A percentile compares a stretch with the other conserved stretches of the same genome.
Conservation (phyloP, 1,139 yeast genomes). For the Hemisphaericaspora lyxosophila region DNA sequence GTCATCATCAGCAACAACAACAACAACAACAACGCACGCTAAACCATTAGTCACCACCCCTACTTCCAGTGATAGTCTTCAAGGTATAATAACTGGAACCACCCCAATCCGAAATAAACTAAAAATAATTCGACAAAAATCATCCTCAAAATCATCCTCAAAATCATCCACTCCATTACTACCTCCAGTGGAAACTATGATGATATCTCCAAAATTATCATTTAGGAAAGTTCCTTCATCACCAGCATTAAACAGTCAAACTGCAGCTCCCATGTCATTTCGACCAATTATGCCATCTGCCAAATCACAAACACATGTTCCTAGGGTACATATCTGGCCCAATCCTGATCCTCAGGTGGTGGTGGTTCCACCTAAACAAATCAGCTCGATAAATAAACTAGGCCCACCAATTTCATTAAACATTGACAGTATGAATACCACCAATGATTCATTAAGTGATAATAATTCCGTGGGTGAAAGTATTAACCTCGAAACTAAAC, state of each 20-base stretch:
- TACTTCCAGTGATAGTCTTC: constrained; percentile 11
- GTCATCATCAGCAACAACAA: constrained; percentile 15
- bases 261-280: background rate
- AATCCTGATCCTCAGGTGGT: constrained; percentile 1
- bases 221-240: constrained; percentile 4
- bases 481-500: constrained; percentile 18
- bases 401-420: constrained; percentile 16
- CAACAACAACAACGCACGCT: constrained; percentile 11
- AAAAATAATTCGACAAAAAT: background rate
- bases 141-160: background rate
- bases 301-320: constrained; percentile 1
- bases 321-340: constrained; percentile 2
- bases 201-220: no score
- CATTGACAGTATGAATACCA: constrained; percentile 5
- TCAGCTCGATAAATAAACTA: constrained; percentile 4
- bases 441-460: constrained; percentile 3
- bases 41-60: no score
- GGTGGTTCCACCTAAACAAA: background rate
- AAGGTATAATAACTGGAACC: constrained; percentile 3
- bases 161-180: no score
- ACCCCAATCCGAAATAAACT: constrained; percentile 1
- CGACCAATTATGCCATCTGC: background rate
- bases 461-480: constrained; percentile 17
- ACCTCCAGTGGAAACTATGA: no score
- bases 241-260: constrained; percentile 1